Base-by-base conservation (phyloP, 352 stramenopile species). In the Peronospora destructor region DNA sequence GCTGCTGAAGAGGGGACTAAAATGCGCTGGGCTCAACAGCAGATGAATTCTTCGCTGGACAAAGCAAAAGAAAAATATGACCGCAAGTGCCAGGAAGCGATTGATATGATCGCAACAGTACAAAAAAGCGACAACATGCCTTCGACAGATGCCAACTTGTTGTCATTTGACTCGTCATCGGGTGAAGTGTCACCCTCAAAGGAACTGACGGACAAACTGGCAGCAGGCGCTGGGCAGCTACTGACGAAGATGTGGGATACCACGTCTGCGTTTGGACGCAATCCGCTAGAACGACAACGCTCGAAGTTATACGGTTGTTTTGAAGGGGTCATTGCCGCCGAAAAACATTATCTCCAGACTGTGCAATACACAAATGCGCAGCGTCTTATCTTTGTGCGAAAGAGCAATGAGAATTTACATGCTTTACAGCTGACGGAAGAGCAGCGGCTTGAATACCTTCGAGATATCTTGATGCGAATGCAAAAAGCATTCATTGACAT, bases 351-450 rank as follows among this genome's bases (percentile, higher is more conserved):
- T 47, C 45, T 83, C 3, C 73, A 83, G 21, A 70, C 62, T 1
- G 74, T 90, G 10, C 78, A 89, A 23, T 71, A 77, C 36, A 67
- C 75, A 34, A 90, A 90, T 45, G 68, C 68, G 0, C 78, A 88
- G 47, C 75, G 73, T 1, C 49, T 74, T 13, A 72, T 81, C 23
- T 69, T 84, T 34, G 81, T 90, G 46, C 66, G 68, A 14, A 76
- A 88, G 51, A 77, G 84, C 32, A 78, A 79, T 33, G 81, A 90
- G 23, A 92, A 92, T 30, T 44, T 92, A 8, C 62, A 77, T 16
- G 81, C 76, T 3, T 87, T 92, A 49, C 78, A 92, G 48, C 61
- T 92, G 6, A 92, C 81, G 23, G 81, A 92, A 59, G 81, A 92
- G 40, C 81, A 90, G 43, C 74, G 81, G 2, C 64, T 92, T 1